Evolutionary conservation across 1,284 basidiomycete genomes (phyloP).

Genomic region (Papiliotrema terrestris): DNA sequence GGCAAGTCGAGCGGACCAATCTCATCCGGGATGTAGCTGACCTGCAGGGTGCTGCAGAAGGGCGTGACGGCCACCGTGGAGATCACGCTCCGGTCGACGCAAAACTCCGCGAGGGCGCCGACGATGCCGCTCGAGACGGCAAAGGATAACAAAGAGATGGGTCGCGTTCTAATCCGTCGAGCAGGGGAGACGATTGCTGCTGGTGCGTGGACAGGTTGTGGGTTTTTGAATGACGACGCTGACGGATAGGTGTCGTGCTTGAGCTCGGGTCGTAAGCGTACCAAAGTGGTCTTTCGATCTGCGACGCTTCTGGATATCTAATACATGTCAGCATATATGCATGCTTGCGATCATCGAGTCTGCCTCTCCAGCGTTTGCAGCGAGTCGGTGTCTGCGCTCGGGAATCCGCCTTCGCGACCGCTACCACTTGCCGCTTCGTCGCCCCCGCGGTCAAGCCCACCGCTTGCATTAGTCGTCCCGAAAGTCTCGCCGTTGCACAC

Average conservation of each 20-base stretch:
- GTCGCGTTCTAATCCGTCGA: slow-evolving; percentile 78
- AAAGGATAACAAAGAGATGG: slow-evolving; percentile 92
- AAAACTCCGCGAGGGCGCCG: slow-evolving; percentile 53
- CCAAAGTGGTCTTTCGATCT: too few species aligned
- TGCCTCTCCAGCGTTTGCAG: too few species aligned
- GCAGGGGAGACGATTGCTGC: slow-evolving; percentile 93
- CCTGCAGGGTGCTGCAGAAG: slow-evolving; percentile 71
- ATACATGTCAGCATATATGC: too few species aligned
- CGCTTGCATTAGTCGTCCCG: too few species aligned
- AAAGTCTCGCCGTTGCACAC: too few species aligned
- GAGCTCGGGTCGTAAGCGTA: slow-evolving; percentile 7
- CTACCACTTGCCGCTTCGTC: too few species aligned
- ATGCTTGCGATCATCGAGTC: too few species aligned
- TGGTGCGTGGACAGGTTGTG: slow-evolving; percentile 52
- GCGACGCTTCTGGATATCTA: too few species aligned
- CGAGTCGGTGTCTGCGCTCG: too few species aligned
- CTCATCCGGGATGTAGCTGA: background rate
- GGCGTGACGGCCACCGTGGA: slow-evolving; percentile 79
- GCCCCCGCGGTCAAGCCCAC: too few species aligned
- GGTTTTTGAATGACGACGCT: background rate
- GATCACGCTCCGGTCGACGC: slow-evolving; percentile 62
- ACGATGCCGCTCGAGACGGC: slow-evolving; percentile 84
- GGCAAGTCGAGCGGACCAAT: slow-evolving; percentile 52
- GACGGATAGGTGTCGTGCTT: slow-evolving; percentile 15
- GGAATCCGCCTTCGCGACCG: too few species aligned